Conservation (phyloP, 768 basidiomycete genomes). For the Ephemerocybe angulata region DNA sequence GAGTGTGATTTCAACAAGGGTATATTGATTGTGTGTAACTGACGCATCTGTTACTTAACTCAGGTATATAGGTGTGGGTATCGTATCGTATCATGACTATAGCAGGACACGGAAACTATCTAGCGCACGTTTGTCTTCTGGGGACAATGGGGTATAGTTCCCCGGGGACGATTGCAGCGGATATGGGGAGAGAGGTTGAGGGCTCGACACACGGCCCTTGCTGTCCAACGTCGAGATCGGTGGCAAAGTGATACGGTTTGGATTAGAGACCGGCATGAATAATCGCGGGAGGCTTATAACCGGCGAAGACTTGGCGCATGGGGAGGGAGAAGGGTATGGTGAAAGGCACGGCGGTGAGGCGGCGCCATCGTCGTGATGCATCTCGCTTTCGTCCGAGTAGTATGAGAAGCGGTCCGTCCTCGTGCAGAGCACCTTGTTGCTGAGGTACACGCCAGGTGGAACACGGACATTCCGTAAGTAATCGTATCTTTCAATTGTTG, state of each 20-base stretch:
- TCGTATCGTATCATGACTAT: slow-evolving; percentile 1
- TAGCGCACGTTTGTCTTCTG: slow-evolving; percentile 58
- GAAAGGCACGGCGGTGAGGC: slow-evolving; percentile 17
- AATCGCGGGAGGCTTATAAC: slow-evolving; percentile 9
- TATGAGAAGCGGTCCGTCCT: slow-evolving; percentile 42
- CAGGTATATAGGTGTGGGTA: too few species aligned
- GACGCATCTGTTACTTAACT: too few species aligned
- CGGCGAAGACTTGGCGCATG: slow-evolving; percentile 8
- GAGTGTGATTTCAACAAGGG: not conserved
- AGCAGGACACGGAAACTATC: slow-evolving; percentile 49
- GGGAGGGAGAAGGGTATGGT: slow-evolving; percentile 8
- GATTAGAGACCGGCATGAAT: slow-evolving; percentile 9
- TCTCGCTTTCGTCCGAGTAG: slow-evolving; percentile 44
- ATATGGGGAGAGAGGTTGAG: slow-evolving; percentile 24
- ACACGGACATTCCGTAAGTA: slow-evolving; percentile 66
- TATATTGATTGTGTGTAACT: not conserved
- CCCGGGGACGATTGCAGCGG: slow-evolving; percentile 16
- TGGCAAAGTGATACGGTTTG: slow-evolving; percentile 19
- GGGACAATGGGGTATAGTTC: slow-evolving; percentile 41
- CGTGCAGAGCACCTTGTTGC: slow-evolving; percentile 52
- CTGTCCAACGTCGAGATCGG: slow-evolving; percentile 23
- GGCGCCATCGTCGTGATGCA: slow-evolving; percentile 27
- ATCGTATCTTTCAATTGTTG: slow-evolving; percentile 71
- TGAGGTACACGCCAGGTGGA: slow-evolving; percentile 69
- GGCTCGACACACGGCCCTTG: slow-evolving; percentile 12